Base-by-base conservation (phyloP, 768 basidiomycete species). In the Termitomyces sp. region DNA sequence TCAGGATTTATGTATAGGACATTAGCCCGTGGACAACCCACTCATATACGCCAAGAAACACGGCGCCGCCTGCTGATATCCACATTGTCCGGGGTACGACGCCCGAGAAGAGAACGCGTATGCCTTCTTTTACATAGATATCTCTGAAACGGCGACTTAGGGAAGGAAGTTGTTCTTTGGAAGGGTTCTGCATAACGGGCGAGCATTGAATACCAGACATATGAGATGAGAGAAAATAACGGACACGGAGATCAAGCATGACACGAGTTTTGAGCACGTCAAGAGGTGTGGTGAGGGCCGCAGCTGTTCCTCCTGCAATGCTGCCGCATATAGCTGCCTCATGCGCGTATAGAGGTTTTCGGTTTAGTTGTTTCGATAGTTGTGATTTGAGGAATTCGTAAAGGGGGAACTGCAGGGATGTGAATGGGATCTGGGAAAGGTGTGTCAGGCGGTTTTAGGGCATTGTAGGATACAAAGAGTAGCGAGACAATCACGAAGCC, bases 21-120 rank as follows among this genome's bases (percentile, higher is more conserved):
- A 78, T 78, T 12, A 90, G 69, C 2, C 79, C 75, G 65, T 82
- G 77, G 4, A 87, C 76, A 0, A 79, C 84, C 82, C 85, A 88
- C 71, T 99, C 96, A 65, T 98, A 99, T 48, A 93, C 88, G n/a
- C 97, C 97, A 26, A 99, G 79, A 71, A 99, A 99, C 0, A 98
- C 93, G 0, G 95, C 95, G 2, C 97, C 97, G 3, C 97, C 97
- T 2, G 92, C 87, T 2, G 93, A 94, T 67, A 99, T 98, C 90
- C 96, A 98, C 52, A 97, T 69, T 39, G 95, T 98, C 68, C 97
- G 83, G 26, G 96, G 96, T 8, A 95, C 81, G 42, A 90, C 82
- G 12, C 97, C 97, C 5, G 89, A 74, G 68, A 96, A 98, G 5
- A 99, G 76, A 3, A 92, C 92, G 33, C 69, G 74, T 1, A 75